These are phyloP conservation scores for Eucalyptus marginata DNA, from an alignment of 345 rosid species.

Conservation along the genomic window DNA sequence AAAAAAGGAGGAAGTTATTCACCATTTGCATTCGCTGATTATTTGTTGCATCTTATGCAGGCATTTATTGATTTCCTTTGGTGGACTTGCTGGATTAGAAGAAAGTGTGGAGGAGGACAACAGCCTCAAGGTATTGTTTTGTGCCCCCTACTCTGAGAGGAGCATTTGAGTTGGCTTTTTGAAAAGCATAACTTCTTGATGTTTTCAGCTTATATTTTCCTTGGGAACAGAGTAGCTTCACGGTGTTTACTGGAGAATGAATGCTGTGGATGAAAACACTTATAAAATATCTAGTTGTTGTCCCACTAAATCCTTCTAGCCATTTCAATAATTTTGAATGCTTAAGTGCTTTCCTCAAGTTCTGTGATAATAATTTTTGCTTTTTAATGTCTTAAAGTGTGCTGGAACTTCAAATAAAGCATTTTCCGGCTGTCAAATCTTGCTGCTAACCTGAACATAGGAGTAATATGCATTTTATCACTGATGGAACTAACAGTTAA, in stretches of 20 bases:
- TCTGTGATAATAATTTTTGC: background rate
- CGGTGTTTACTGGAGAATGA: background rate
- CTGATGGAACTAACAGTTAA: background rate
- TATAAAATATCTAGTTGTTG: background rate
- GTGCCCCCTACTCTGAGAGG: background rate
- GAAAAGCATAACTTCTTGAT: background rate
- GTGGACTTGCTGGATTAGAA: constrained; percentile 93
- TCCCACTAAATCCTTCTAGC: background rate
- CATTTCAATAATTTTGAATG: background rate
- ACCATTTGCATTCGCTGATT: background rate
- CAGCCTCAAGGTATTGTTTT: constrained; percentile 41
- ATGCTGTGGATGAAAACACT: background rate
- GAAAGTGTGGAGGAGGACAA: constrained; percentile 68
- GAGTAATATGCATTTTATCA: background rate
- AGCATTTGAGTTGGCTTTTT: background rate
- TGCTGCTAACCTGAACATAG: background rate
- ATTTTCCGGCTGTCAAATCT: background rate
- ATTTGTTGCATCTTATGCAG: constrained; percentile 10
- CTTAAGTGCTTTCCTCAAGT: background rate
- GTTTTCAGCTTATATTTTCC: background rate
- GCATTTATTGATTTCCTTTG: constrained; percentile 88
- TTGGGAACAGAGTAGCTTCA: background rate
- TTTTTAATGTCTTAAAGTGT: background rate
- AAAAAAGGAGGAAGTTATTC: background rate
- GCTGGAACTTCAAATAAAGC: background rate